Evolutionary conservation across 306 rosid species (phyloP).

Genomic region (Lupinus albus): DNA sequence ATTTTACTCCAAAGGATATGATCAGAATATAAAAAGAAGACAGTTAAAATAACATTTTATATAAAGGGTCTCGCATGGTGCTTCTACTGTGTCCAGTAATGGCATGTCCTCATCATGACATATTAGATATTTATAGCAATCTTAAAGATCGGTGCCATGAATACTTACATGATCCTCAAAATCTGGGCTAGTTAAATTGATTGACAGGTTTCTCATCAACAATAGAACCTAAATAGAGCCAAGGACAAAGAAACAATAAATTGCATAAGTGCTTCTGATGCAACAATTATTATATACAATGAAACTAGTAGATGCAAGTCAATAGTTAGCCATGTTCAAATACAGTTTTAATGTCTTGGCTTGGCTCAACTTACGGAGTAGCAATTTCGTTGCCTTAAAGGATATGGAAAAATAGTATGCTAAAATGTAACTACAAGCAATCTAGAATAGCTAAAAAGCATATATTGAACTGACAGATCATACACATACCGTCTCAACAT

Average conservation of each 20-base stretch:
- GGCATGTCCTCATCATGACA: slow-evolving; percentile 8
- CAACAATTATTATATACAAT: not conserved
- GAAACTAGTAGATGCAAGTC: not conserved
- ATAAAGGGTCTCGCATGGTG: not conserved
- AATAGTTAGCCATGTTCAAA: not conserved
- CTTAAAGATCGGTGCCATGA: slow-evolving; percentile 6
- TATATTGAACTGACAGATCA: not conserved
- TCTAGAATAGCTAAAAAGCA: not conserved
- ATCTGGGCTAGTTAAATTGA: slow-evolving; percentile 76
- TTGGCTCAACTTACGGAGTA: not conserved
- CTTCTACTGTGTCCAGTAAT: not conserved
- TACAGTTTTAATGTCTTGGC: not conserved
- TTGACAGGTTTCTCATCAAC: slow-evolving; percentile 82
- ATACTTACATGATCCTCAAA: slow-evolving; percentile 82
- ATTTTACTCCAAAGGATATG: too few species aligned
- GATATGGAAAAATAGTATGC: not conserved
- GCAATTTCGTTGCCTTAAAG: not conserved
- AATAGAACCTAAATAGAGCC: slow-evolving; percentile 59
- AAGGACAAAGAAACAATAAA: not conserved
- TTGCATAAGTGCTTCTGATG: not conserved
- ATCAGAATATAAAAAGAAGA: not conserved
- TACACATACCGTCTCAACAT: slow-evolving; percentile 69
- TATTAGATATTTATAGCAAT: not conserved
- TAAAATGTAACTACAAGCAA: not conserved
- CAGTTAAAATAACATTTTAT: not conserved